These are phyloP conservation scores for Entomortierella parvispora DNA, from an alignment of 192 early-diverging fungal genomes.

Conservation along the genomic window DNA sequence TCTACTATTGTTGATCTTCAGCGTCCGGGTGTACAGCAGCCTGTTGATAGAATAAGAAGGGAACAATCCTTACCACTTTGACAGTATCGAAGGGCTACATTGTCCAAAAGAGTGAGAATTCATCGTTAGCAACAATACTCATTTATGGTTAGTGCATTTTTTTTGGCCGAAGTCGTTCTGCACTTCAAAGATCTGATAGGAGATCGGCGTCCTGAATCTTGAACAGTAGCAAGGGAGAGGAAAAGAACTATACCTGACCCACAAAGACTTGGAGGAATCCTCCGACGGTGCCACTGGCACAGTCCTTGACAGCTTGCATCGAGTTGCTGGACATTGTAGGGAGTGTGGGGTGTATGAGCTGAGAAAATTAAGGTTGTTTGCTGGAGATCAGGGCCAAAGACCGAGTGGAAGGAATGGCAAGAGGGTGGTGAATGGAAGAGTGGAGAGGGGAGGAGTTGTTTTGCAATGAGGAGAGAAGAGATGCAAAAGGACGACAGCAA, in stretches of 20 bases:
- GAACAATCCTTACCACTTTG: slow-evolving; percentile 73
- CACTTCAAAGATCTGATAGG: not conserved
- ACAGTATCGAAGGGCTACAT: slow-evolving; percentile 80
- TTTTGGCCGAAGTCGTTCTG: not conserved
- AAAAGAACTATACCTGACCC: slow-evolving; percentile 74
- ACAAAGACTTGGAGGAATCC: slow-evolving; percentile 82
- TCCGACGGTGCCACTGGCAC: slow-evolving; percentile 76
- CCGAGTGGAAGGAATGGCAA: not conserved
- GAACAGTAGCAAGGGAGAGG: too few species aligned
- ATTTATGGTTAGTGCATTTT: not conserved
- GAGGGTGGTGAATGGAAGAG: not conserved
- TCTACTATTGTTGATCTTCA: too few species aligned
- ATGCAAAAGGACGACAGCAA: not conserved
- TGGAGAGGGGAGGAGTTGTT: not conserved
- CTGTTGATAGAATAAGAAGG: not conserved
- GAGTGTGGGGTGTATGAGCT: not conserved
- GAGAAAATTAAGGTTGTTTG: slow-evolving; percentile 17
- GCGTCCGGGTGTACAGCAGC: too few species aligned
- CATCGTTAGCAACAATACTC: slow-evolving; percentile 3
- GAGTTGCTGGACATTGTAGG: slow-evolving; percentile 51
- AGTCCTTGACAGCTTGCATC: slow-evolving; percentile 77
- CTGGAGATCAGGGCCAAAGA: not conserved
- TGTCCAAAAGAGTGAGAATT: not conserved
- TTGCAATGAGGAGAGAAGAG: not conserved
- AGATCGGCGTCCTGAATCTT: too few species aligned